Conservation (phyloP, 768 basidiomycete species). For the Trametopsis cervina region DNA sequence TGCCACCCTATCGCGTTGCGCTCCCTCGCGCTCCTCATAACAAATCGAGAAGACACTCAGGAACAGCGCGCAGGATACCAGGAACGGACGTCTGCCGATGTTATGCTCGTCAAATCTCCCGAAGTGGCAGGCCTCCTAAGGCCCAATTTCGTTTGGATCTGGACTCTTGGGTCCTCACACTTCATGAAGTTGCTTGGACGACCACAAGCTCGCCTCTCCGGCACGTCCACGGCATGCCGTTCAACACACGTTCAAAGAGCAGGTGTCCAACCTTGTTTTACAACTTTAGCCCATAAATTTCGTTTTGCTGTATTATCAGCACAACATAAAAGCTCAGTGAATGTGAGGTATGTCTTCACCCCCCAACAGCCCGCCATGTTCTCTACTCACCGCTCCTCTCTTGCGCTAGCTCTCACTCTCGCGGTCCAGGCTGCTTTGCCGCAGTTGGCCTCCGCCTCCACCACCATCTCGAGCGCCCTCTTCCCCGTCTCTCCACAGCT, state of each 20-base stretch:
- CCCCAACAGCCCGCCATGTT: neutral
- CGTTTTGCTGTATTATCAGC: neutral
- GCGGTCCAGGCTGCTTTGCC: neutral
- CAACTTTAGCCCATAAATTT: too few species aligned
- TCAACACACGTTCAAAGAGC: neutral
- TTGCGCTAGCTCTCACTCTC: neutral
- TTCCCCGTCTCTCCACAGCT: constrained; percentile 19
- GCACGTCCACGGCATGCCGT: neutral
- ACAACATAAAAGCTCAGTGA: neutral
- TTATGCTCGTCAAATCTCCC: too few species aligned
- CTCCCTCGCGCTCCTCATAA: neutral
- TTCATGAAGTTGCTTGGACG: neutral
- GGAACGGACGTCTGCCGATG: neutral
- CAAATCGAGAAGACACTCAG: neutral
- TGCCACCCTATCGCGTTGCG: neutral
- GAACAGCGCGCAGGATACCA: neutral
- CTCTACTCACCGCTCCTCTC: neutral
- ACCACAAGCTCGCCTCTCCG: neutral
- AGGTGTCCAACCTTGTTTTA: neutral
- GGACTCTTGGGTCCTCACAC: neutral
- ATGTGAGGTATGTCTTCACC: neutral
- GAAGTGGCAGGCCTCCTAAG: too few species aligned
- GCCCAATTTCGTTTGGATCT: too few species aligned
- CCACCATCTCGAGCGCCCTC: constrained; percentile 10
- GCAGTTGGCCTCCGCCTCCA: neutral